Base-by-base conservation (phyloP, 2,329 filamentous ascomycete species). In the Trichophyton benhamiae region DNA sequence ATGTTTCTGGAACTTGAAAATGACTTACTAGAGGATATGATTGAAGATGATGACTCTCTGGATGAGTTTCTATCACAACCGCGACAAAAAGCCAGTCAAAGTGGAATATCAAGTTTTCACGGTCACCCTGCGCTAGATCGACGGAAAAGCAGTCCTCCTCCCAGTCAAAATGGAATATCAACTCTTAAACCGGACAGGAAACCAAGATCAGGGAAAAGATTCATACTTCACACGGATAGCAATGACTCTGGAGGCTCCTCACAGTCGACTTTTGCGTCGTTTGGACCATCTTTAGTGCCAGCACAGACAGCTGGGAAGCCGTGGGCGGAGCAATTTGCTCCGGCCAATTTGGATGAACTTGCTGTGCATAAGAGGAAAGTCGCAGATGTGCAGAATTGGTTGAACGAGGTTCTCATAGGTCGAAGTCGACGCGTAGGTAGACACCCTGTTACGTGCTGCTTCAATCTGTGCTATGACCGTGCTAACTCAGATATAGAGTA, bases 361-460 rank as follows among this genome's bases (percentile, higher is more conserved):
- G 92, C 88, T 0, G 92, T 99, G 17, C 91, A 99, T 73, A 96
- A 95, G 77, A 94, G 84, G 68, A 99, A 99, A 73, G 88, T 97
- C 4, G 76, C 83, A 1, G 91, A 97, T 74, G 91, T 97, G 53
- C 83, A 85, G 62, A 80, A 77, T 62, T 97, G 94, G 91, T 77
- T 99, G 38, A 83, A 88, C 49, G 83, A 86, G 69, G 88, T 90
- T 17, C 82, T 90, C 64, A 72, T 75, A 27, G 88, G 89, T 49
- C 75, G 70, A 53, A 72, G 73, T 60, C 74, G 72, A 63, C 70
- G 70, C 64, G 75, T 76, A 66, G 65, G 74, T 66, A 41, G 49
- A 36, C 60, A 17, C 53, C 49, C 57, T 27, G 4, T 38, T 57
- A 15, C 46, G 15, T 62, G n/a, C 36, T 38, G 8, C 6, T 17